These are phyloP conservation scores for Corchorus capsularis DNA, from an alignment of 345 rosid species.

Conservation along the genomic window DNA sequence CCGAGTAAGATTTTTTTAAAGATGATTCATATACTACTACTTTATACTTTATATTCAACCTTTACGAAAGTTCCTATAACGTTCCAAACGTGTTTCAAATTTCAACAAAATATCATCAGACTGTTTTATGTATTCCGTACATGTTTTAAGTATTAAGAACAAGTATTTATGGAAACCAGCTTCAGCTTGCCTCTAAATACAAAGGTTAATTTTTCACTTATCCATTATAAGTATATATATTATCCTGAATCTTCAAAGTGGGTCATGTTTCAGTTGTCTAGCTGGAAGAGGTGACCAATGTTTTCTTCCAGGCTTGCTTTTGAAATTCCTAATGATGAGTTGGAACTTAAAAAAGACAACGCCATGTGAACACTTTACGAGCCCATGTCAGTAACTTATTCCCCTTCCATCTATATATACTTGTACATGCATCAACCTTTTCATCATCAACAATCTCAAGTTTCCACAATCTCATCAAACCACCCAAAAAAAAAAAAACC, in stretches of 20 bases:
- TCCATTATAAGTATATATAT: background rate
- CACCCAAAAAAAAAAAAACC: background rate
- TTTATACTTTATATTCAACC: background rate
- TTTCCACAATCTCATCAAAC: background rate
- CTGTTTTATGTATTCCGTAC: background rate
- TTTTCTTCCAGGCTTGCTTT: constrained; percentile 16
- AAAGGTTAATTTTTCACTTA: background rate
- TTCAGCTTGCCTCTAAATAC: background rate
- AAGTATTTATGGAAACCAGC: background rate
- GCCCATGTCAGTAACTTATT: background rate
- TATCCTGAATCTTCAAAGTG: background rate
- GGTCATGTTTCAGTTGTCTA: background rate
- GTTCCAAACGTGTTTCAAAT: background rate
- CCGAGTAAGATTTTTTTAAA: too few species aligned
- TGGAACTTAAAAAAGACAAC: constrained; percentile 13
- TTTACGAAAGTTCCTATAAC: background rate
- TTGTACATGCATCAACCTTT: background rate
- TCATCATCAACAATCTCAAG: background rate
- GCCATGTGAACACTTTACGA: constrained; percentile 7
- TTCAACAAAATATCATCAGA: background rate
- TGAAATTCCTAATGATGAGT: background rate
- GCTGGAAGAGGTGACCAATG: background rate
- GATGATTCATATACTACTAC: background rate
- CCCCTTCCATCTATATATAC: background rate
- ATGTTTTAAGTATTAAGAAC: background rate